Base-by-base conservation (phyloP, 345 rosid species). In the Lenwebbia sp. region DNA sequence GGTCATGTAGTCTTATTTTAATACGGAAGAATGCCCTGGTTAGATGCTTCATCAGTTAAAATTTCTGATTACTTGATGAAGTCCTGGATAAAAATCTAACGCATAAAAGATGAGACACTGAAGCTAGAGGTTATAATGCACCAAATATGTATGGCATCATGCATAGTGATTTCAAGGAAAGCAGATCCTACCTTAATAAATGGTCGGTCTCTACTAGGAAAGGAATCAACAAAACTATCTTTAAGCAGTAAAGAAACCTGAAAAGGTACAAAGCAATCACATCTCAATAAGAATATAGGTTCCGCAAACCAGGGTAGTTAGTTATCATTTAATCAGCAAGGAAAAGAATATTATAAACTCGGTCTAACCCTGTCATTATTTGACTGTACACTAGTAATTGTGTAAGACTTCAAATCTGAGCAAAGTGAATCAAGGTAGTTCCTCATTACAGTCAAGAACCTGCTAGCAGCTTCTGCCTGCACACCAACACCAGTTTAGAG, bases 161-260 rank as follows among this genome's bases (percentile, higher is more conserved):
- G 52, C n/a, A 37, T 47, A 22, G 28, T 26, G 82, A 51, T 28
- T 37, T 13, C 15, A 23, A 86, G 81, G 51, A 15, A 47, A 47
- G 40, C 19, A 50, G 51, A n/a, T 44, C 19, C 19, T 90, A 96
- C 99, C 99, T 93, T 94, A 87, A 97, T 55, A 85, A 97, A 97
- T 51, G 96, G 90, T 86, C 93, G 89, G 86, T 97, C 99, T 90
- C 92, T 92, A 82, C 86, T 85, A 65, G 96, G 93, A 90, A 97
- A 97, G 44, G 99, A 97, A 88, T 95, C 99, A 51, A 97, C 90
- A 88, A 92, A 96, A 89, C 98, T 97, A 90, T 97, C 99, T 87
- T 96, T 97, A 82, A 97, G 94, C 85, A 97, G 98, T 90, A 97
- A 88, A 56, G 96, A 97, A 85, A 96, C 99, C 99, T 97, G 94